phyloP scores from a whole-genome alignment of 441 rosid genomes.

The Raphanus hybrid region DNA sequence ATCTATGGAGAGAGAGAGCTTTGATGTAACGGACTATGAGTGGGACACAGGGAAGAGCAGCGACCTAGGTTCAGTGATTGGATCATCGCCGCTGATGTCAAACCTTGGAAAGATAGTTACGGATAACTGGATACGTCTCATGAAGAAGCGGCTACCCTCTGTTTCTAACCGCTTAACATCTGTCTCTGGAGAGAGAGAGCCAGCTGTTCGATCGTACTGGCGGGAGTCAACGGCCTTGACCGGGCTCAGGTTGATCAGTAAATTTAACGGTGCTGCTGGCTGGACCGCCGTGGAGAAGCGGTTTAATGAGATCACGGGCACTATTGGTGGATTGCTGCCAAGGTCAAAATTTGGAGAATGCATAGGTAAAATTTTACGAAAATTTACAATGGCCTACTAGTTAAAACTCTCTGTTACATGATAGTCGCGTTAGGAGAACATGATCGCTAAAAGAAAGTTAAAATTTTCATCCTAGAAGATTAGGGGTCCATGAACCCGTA shows the following conservation, averaged over 20 bases:
- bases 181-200: slow-evolving; percentile 11
- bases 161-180: slow-evolving; percentile 4
- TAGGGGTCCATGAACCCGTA: no score
- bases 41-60: slow-evolving; percentile 14
- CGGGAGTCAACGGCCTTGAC: slow-evolving; percentile 53
- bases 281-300: slow-evolving; percentile 57
- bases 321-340: slow-evolving; percentile 43
- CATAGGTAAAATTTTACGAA: slow-evolving; percentile 45
- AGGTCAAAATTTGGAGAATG: slow-evolving; percentile 58
- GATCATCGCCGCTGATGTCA: background rate
- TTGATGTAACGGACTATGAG: slow-evolving; percentile 11
- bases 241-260: slow-evolving; percentile 55
- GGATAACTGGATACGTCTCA: background rate
- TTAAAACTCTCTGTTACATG: no score
- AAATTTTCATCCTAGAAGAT: no score
- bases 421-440: no score
- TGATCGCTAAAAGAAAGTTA: no score
- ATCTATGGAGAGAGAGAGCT: slow-evolving; percentile 36
- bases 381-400: no score
- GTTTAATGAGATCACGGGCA: slow-evolving; percentile 45
- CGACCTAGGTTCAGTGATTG: background rate
- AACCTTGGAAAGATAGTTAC: slow-evolving; percentile 17
- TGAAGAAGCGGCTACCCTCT: slow-evolving; percentile 40
- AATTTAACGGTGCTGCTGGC: slow-evolving; percentile 48
- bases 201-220: slow-evolving; percentile 45